Evolutionary conservation across 352 stramenopile genomes (phyloP).

Genomic region (Thalassiosira ordinaria): DNA sequence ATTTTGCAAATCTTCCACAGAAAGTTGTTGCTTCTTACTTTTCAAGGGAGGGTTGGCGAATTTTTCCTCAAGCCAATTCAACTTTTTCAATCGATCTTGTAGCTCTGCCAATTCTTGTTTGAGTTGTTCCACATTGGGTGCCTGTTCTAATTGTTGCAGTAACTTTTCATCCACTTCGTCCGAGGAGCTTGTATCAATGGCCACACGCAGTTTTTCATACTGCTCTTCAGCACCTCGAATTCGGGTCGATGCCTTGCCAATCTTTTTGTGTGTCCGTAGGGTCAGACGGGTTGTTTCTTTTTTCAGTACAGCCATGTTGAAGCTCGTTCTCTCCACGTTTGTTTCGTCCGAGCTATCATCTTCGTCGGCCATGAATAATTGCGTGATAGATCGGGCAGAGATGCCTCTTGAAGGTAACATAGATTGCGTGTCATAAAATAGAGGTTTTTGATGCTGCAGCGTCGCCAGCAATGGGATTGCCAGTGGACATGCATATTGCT

Average conservation of each 20-base stretch:
- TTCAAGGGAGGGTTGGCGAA: constrained; percentile 59
- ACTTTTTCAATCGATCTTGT: constrained; percentile 56
- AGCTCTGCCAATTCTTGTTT: constrained; percentile 68
- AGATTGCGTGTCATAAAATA: constrained; percentile 9
- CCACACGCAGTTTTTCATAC: constrained; percentile 51
- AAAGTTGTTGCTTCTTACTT: constrained; percentile 66
- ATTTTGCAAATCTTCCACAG: constrained; percentile 50
- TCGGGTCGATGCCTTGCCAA: constrained; percentile 70
- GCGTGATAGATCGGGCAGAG: neutral
- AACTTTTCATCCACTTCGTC: constrained; percentile 48
- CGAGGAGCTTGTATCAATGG: constrained; percentile 14
- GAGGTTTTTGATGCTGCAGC: neutral
- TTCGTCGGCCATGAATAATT: constrained; percentile 42
- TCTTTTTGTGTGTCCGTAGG: constrained; percentile 81
- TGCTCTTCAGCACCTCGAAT: constrained; percentile 61
- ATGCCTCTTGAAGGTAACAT: neutral
- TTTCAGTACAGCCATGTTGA: constrained; percentile 68
- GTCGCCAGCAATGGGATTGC: neutral
- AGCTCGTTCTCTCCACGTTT: constrained; percentile 18
- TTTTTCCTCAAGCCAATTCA: constrained; percentile 77
- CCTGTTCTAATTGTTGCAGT: constrained; percentile 72
- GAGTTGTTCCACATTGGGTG: constrained; percentile 65
- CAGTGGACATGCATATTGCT: neutral
- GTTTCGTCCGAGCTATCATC: constrained; percentile 4
- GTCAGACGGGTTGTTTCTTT: constrained; percentile 76